phyloP scores from a whole-genome alignment of 2,329 filamentous ascomycete species.

The Neurospora sp. region DNA sequence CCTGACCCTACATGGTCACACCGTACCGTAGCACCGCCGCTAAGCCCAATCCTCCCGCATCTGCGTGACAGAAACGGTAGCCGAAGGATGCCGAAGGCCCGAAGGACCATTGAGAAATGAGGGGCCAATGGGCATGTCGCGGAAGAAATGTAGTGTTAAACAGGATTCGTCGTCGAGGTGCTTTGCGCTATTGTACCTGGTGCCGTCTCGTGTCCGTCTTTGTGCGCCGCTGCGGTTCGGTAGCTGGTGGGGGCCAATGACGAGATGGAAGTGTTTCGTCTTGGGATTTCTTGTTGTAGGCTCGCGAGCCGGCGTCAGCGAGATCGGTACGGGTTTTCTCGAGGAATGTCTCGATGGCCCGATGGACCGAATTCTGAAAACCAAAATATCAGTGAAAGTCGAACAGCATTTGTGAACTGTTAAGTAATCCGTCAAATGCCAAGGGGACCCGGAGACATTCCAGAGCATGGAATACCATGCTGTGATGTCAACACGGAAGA shows the following conservation, averaged over 20 bases:
- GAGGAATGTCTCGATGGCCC: neutral
- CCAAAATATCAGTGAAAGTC: neutral
- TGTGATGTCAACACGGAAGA: neutral
- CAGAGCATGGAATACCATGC: neutral
- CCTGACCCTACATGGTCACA: neutral
- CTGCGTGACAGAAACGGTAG: neutral
- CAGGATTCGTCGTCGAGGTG: neutral
- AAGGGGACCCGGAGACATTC: neutral
- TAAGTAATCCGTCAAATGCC: neutral
- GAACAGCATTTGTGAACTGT: neutral
- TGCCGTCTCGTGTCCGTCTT: neutral
- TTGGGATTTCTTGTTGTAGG: neutral
- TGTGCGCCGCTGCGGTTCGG: neutral
- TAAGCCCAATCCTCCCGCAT: neutral
- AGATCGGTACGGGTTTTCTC: neutral
- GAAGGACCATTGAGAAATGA: neutral
- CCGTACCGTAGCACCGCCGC: neutral
- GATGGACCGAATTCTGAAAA: neutral
- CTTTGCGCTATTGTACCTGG: neutral
- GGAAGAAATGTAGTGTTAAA: too few relatives aligned
- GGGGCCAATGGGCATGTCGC: neutral
- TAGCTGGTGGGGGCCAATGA: neutral
- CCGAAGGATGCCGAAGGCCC: neutral
- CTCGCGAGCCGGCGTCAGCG: neutral
- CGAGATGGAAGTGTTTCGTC: neutral